Evolutionary conservation across 2,329 filamentous ascomycete species (phyloP).

Genomic region (Aspergillus sp.): DNA sequence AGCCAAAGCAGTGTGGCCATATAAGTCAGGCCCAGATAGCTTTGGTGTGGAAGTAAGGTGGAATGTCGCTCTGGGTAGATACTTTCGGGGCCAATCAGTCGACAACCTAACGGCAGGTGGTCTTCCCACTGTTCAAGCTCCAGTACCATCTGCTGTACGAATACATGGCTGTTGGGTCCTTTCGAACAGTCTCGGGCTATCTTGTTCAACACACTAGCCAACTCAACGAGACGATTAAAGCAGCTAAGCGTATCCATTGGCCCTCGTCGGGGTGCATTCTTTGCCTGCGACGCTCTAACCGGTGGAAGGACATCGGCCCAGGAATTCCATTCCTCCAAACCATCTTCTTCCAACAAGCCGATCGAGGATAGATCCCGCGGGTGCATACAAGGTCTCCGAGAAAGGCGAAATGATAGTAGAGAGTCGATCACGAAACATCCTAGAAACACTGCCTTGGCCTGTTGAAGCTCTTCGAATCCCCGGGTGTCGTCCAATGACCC

Average conservation of each 20-base stretch:
- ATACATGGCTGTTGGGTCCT: conserved; percentile 20
- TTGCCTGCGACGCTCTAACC: conserved; percentile 19
- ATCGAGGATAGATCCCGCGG: conserved; percentile 40
- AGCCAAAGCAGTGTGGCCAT: conserved; percentile 30
- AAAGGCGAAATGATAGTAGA: conserved; percentile 43
- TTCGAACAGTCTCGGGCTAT: conserved; percentile 23
- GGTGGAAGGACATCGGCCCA: conserved; percentile 49
- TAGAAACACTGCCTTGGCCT: conserved; percentile 39
- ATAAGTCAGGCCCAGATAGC: conserved; percentile 30
- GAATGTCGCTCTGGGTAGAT: conserved; percentile 30
- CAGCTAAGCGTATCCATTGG: conserved; percentile 43
- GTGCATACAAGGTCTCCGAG: conserved; percentile 39
- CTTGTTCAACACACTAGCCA: conserved; percentile 31
- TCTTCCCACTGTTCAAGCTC: conserved; percentile 33
- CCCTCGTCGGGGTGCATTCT: conserved; percentile 25
- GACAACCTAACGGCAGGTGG: conserved; percentile 27
- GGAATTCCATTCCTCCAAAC: conserved; percentile 65
- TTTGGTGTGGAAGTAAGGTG: conserved; percentile 32
- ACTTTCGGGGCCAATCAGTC: conserved; percentile 29
- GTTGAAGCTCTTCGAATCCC: conserved; percentile 24
- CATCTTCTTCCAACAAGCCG: conserved; percentile 55
- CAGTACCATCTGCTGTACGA: conserved; percentile 28
- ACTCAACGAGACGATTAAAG: conserved; percentile 44
- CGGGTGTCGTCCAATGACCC: conserved; percentile 17
- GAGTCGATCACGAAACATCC: conserved; percentile 49